A percentile compares a stretch with the other conserved stretches of the same genome.
phyloP scores from a whole-genome alignment of 1,284 basidiomycete genomes.

The Somion occarium region DNA sequence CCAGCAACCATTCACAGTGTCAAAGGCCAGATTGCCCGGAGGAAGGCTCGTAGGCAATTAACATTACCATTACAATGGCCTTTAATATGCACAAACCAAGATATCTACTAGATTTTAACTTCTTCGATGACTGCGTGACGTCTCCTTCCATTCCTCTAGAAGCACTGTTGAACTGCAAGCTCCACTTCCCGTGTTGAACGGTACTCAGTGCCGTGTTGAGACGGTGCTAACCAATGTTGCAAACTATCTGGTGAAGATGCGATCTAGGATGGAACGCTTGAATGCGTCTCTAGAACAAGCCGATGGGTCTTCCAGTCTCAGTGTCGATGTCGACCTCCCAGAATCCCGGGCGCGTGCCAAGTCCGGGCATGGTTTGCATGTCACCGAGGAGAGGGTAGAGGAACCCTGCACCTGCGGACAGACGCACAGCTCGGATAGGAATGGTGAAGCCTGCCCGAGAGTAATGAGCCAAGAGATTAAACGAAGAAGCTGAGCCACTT shows the following conservation, averaged over 20 bases:
- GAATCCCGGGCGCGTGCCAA: conserved; percentile 91
- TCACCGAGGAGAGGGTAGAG: conserved; percentile 92
- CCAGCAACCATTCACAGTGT: conserved; percentile 12
- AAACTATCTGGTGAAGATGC: conserved; percentile 29
- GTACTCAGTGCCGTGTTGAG: conserved; percentile 29
- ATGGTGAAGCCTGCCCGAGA: conserved; percentile 73
- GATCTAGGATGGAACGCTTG: conserved; percentile 9
- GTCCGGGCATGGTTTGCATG: conserved; percentile 98
- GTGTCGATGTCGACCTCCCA: conserved; percentile 84
- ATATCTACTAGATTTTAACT: neutral
- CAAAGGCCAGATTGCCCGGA: conserved; percentile 40
- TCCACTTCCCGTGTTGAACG: conserved; percentile 37
- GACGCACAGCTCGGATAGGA: conserved; percentile 85
- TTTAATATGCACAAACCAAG: neutral
- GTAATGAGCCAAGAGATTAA: conserved; percentile 1
- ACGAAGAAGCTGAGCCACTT: conserved; percentile 12
- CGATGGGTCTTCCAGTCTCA: conserved; percentile 66
- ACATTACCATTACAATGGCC: neutral
- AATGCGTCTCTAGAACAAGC: conserved; percentile 55
- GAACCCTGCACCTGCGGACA: conserved; percentile 94
- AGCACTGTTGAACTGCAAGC: conserved; percentile 5
- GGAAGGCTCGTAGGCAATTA: conserved; percentile 15
- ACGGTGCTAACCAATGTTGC: conserved; percentile 21
- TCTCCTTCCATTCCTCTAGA: no score
- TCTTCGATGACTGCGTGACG: neutral